Percentiles rank a stretch among this genome's conserved stretches.
phyloP scores from a whole-genome alignment of 73 alveolate species.

The Blepharisma stoltei region DNA sequence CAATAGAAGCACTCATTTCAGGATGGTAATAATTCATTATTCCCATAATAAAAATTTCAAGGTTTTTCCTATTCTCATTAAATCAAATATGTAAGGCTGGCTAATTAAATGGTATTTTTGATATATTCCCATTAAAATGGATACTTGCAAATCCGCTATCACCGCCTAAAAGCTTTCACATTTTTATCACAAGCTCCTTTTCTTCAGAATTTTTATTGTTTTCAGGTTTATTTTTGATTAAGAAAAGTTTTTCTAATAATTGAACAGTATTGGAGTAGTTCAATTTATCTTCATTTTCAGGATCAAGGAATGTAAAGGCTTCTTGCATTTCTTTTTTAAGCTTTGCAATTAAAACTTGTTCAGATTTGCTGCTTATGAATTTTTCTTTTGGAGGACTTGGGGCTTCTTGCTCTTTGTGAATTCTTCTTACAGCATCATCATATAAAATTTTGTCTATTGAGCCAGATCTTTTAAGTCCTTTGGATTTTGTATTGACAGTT shows the following conservation, averaged over 20 bases:
- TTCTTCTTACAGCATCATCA: slow-evolving; percentile 31
- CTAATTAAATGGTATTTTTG: too few relatives aligned
- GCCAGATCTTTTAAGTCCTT: neutral
- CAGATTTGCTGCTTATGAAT: neutral
- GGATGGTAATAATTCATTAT: slow-evolving; percentile 3
- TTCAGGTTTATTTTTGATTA: slow-evolving; percentile 13
- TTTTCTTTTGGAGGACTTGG: neutral
- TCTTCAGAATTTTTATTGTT: neutral
- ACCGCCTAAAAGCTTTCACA: neutral
- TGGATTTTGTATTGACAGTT: neutral
- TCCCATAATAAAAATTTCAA: neutral
- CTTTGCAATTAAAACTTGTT: neutral
- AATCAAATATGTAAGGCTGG: too few relatives aligned
- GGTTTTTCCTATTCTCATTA: neutral
- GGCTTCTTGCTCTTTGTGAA: neutral
- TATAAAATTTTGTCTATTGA: neutral
- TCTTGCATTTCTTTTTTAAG: slow-evolving; percentile 18
- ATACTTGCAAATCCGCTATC: neutral
- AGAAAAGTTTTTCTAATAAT: too few relatives aligned
- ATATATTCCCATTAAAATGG: too few relatives aligned
- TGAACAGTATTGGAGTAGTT: too few relatives aligned
- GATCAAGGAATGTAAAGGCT: neutral
- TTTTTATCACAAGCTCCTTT: neutral
- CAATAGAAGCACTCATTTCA: neutral
- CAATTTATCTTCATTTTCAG: neutral